phyloP scores from a whole-genome alignment of 345 rosid genomes.

The Arabis alpina region DNA sequence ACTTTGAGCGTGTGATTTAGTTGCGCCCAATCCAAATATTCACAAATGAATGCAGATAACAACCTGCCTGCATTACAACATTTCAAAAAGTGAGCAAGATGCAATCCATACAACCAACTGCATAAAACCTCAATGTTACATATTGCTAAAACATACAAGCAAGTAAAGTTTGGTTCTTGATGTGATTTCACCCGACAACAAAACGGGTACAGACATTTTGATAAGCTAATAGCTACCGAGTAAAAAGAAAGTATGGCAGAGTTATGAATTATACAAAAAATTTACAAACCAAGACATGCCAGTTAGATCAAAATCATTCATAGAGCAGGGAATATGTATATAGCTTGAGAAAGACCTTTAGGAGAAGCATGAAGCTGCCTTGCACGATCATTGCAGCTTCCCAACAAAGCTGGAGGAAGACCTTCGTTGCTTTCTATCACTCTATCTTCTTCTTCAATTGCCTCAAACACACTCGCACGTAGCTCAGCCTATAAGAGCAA shows the following conservation, averaged over 20 bases:
- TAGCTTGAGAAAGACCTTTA: conserved; percentile 55
- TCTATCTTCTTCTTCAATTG: conserved; percentile 95
- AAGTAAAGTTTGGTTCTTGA: not conserved
- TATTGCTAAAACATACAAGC: not conserved
- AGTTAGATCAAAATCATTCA: conserved; percentile 7
- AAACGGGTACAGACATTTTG: too few relatives aligned
- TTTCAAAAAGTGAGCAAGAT: conserved; percentile 10
- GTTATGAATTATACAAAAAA: too few relatives aligned
- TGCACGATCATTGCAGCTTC: conserved; percentile 95
- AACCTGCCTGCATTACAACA: conserved; percentile 74
- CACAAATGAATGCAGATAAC: conserved; percentile 82
- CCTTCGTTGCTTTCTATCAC: conserved; percentile 77
- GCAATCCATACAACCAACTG: not conserved
- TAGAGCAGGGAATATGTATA: not conserved
- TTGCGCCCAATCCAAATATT: conserved; percentile 98
- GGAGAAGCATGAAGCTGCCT: conserved; percentile 93
- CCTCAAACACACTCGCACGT: conserved; percentile 97
- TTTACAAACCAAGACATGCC: not conserved
- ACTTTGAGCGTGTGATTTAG: conserved; percentile 93
- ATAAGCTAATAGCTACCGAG: too few relatives aligned
- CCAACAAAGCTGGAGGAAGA: conserved; percentile 89
- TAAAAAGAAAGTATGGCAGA: too few relatives aligned
- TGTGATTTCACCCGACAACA: not conserved
- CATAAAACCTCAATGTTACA: conserved; percentile 12
- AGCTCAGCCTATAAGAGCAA: conserved; percentile 79